Conservation (phyloP, 2,329 filamentous ascomycete species). For the Coniochaeta sp. region DNA sequence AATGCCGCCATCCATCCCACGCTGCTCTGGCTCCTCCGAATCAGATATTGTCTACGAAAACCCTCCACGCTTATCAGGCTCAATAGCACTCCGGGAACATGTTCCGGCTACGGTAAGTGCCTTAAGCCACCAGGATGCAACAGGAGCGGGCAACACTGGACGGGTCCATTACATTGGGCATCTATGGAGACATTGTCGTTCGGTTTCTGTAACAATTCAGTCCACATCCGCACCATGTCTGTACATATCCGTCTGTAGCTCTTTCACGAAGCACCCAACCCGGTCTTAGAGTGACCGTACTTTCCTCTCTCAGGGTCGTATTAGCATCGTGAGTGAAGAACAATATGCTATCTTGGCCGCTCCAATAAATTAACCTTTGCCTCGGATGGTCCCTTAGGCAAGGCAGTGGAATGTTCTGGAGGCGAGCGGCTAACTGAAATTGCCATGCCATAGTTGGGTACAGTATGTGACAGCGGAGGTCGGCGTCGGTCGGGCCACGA, state of each 20-base stretch:
- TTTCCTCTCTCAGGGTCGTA: background rate
- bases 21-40: too few relatives aligned
- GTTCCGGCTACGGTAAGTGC: background rate
- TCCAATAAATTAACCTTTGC: background rate
- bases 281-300: too few relatives aligned
- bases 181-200: background rate
- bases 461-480: background rate
- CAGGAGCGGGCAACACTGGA: background rate
- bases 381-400: too few relatives aligned
- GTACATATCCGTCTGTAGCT: too few relatives aligned
- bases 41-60: background rate
- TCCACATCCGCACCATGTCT: too few relatives aligned
- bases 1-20: background rate
- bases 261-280: too few relatives aligned
- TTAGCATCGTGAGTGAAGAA: background rate
- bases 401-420: too few relatives aligned
- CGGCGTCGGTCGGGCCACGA: background rate
- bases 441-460: background rate
- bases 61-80: background rate
- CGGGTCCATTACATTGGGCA: too few relatives aligned
- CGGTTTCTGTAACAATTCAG: background rate
- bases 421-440: background rate
- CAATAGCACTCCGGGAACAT: background rate
- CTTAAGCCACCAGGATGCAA: background rate
- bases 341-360: background rate